Base-by-base conservation (phyloP, 805 yeast genomes). In the Cyberlindnera amylophila region DNA sequence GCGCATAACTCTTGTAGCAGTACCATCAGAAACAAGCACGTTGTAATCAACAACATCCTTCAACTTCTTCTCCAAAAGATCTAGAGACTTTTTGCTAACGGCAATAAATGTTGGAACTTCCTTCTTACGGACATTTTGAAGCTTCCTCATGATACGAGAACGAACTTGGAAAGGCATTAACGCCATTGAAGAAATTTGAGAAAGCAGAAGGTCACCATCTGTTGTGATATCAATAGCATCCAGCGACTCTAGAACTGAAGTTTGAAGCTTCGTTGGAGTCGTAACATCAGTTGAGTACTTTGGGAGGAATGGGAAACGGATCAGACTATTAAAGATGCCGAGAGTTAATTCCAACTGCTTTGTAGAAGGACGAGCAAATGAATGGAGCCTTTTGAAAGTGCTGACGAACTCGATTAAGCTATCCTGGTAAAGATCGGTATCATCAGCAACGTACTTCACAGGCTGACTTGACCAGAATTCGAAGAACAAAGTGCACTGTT, bases 301-400 rank as follows among this genome's bases (percentile, higher is more conserved):
- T 8, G 88, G 84, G 29, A 87, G 66, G 11, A 84, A 71, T 1
- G 95, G 95, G 59, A 84, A 88, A 32, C 86, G 66, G 1, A 85
- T 77, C 44, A 88, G 78, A 13, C 79, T 69, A 52, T 77, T 77
- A 54, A 91, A 71, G 5, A 81, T 63, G n/a, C 65, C 65, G 29
- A 87, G 60, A n/a, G 84, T 67, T 17, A 60, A 65, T 33, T 69
- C 74, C n/a, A 79, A 66, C 16, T 65, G 64, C 33, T 62, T 57
- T 21, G 53, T 60, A 2, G 60, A 63, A 34, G 49, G 49, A 19
- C 51, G 34, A 0, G 66, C 51, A 18, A 79, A 55, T 1, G 47
- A 43, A 50, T 72, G 71, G 7, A 86, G 61, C 5, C 67, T 59
- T 2, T 74, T 71, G 57, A 83, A 82, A 16, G 80, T 64, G 11